Evolutionary conservation across 176 grass and related monocot species (phyloP), one percentile per base, ranked within the genome.

Genomic region (Oryza glaberrima): DNA sequence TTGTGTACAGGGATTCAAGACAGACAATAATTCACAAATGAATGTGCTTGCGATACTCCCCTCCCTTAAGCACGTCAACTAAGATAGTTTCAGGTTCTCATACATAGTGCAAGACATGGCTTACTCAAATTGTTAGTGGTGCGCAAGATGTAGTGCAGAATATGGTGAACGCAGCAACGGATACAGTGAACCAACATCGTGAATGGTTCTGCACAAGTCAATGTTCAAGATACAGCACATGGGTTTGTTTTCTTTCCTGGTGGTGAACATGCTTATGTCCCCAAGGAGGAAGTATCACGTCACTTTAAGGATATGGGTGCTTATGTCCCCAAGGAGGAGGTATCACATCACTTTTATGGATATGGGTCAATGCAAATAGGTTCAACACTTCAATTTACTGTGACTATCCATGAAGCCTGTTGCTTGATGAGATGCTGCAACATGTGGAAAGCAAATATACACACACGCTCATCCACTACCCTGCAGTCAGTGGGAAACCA

Each of bases 271-370:
- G 69, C 75, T 86, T 73, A 83, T 90, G 81, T 83, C 61, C 80
- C 69, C 80, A 86, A n/a, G 11, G 17, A 58, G 54, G 54, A 58
- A n/a, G 54, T 58, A 58, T 58, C 54, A 58, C 54, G 19, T 58
- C 54, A 58, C 17, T 58, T 58, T 19, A 58, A 8, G 54, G 54
- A 58, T 58, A 58, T 58, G 54, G 54, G 54, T 58, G 54, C 54
- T 58, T 58, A 58, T 58, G 54, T 58, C 54, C 17, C 6, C 54
- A 56, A 1, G 52, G 45, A 72, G 47, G 47, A 47, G 45, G 61
- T 47, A 69, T 47, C 25, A 90, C 60, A 86, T 83, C 79, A 69
- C 75, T 86, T 90, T 69, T 20, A 74, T 90, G 74, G 68, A 86
- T 78, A 83, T 74, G 38, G 75, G 54, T 79, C 72, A 30, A 51